These are phyloP conservation scores for Circinella umbellata DNA, from an alignment of 371 early-diverging fungal genomes.

Conservation along the genomic window DNA sequence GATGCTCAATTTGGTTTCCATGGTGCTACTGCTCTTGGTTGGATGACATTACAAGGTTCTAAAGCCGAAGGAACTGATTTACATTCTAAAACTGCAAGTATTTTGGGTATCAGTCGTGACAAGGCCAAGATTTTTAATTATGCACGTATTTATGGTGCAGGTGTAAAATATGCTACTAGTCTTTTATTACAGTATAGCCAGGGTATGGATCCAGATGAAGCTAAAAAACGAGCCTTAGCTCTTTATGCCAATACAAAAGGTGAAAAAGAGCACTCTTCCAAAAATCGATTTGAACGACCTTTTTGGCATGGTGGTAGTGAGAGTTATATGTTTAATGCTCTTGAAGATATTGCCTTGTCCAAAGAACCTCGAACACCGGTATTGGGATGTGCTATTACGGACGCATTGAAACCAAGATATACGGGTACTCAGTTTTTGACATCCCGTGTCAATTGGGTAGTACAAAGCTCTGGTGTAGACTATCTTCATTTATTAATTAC, in stretches of 20 bases:
- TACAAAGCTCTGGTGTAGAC: conserved; percentile 99
- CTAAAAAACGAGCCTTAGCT: conserved; percentile 64
- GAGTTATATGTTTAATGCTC: conserved; percentile 92
- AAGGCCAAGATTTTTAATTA: conserved; percentile 97
- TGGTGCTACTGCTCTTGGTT: conserved; percentile 94
- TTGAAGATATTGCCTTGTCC: conserved; percentile 84
- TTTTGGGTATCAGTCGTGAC: conserved; percentile 88
- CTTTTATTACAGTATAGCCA: conserved; percentile 85
- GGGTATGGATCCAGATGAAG: conserved; percentile 68
- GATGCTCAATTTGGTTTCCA: conserved; percentile 94
- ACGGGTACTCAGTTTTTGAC: conserved; percentile 80
- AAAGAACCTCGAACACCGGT: conserved; percentile 88
- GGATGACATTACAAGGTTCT: conserved; percentile 97
- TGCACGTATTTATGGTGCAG: conserved; percentile 96
- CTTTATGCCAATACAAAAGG: conserved; percentile 92
- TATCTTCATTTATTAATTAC: conserved; percentile 95
- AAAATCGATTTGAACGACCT: conserved; percentile 31
- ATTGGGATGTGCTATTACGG: conserved; percentile 87
- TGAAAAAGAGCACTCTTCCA: conserved; percentile 47
- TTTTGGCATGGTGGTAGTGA: conserved; percentile 96
- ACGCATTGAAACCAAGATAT: conserved; percentile 74
- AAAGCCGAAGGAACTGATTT: conserved; percentile 92
- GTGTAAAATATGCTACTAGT: conserved; percentile 82
- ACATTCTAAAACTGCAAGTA: conserved; percentile 91
- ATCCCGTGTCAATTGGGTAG: conserved; percentile 96